A percentile compares a stretch with the other conserved stretches of the same genome.
Conservation (phyloP, 805 yeast genomes). For the Ogataea ganodermae region DNA sequence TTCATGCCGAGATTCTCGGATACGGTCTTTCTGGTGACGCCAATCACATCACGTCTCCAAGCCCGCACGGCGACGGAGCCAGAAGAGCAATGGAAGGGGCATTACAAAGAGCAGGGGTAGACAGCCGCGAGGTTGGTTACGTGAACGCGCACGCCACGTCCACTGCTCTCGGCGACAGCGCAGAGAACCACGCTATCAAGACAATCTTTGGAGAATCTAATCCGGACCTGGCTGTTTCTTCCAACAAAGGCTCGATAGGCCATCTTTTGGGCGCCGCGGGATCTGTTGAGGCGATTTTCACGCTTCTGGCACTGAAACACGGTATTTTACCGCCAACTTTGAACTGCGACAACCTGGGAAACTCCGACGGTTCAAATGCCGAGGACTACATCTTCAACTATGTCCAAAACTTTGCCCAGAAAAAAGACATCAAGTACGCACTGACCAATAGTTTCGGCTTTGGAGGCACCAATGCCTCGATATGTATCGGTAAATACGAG, state of each 20-base stretch:
- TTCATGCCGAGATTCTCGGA: constrained; percentile 82
- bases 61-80: constrained; percentile 82
- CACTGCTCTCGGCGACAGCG: constrained; percentile 83
- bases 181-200: constrained; percentile 78
- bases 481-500: constrained; percentile 49
- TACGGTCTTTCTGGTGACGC: constrained; percentile 94
- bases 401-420: constrained; percentile 49
- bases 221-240: constrained; percentile 56
- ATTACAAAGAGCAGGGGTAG: constrained; percentile 49
- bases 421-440: constrained; percentile 51
- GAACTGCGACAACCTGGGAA: constrained; percentile 60
- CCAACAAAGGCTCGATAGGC: constrained; percentile 92
- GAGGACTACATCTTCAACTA: constrained; percentile 55
- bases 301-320: constrained; percentile 63
- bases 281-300: constrained; percentile 84
- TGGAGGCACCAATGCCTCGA: constrained; percentile 91
- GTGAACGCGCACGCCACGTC: constrained; percentile 98
- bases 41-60: constrained; percentile 90
- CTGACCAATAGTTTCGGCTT: constrained; percentile 93
- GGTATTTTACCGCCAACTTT: constrained; percentile 75
- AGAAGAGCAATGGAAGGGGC: constrained; percentile 80
- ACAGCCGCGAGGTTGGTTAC: constrained; percentile 59
- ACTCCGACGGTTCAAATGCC: constrained; percentile 45
- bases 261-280: constrained; percentile 97
- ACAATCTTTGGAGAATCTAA: constrained; percentile 46